Evolutionary conservation across 768 basidiomycete genomes (phyloP), one percentile per base, ranked within the genome.

Genomic region (Suillus fuscotomentosus): DNA sequence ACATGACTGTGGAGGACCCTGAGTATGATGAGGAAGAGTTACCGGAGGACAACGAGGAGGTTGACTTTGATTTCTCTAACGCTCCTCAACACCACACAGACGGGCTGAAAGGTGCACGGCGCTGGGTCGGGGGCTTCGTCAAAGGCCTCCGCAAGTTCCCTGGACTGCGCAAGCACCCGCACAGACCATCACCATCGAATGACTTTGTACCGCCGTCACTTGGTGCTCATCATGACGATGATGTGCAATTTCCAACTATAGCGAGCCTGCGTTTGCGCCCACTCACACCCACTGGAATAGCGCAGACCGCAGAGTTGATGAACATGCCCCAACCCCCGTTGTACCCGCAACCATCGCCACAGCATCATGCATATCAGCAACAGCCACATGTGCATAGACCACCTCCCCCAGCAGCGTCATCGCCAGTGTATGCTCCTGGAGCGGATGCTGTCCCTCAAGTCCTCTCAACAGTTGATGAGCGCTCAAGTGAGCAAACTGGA

Each of bases 111-210:
- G 47, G 60, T 38, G 60, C 66, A n/a, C 65, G 27, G 6, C 63
- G 70, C 45, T 63, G 78, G 17, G 62, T 75, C 5, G 72, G 71
- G 20, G 72, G 75, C 1, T 63, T 81, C 22, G 76, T 80, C 61
- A 69, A 70, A 0, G 75, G 77, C 5, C 61, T 81, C 9, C 77
- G 73, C 66, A 76, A 73, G 60, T 67, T 72, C 27, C 69, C 73
- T 54, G 68, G 68, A 14, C 24, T 59, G 57, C 41, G 57, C 17
- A 59, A 59, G 17, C 27, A 41, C 17, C 20, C 57, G 10, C 57
- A 1, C 17, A 27, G 41, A 27, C 57, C 41, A n/a, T 27, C 57
- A 20, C 41, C 41, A 1, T 20, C 57, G 11, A 31, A 24, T 20
- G 41, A 31, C 3, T 7, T 43, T 27, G 17, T 4, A 42, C 42